phyloP scores from a whole-genome alignment of 2,329 filamentous ascomycete genomes.

The Fusarium tjaetaba region DNA sequence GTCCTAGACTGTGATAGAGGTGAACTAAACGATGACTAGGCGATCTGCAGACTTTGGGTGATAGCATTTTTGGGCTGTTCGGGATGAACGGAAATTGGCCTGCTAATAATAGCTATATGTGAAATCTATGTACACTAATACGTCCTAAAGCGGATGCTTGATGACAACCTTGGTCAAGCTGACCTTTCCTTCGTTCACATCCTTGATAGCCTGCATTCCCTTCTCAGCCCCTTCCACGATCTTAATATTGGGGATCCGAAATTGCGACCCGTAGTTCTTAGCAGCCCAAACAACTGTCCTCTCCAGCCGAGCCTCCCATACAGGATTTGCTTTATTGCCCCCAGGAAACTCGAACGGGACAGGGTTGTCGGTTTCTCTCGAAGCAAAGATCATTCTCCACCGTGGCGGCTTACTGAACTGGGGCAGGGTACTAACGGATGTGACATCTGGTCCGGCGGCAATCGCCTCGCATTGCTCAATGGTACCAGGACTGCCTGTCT shows the following conservation, averaged over 20 bases:
- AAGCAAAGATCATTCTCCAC: not conserved
- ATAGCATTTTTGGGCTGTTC: not conserved
- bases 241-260: not conserved
- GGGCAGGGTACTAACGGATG: not conserved
- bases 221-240: not conserved
- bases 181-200: not conserved
- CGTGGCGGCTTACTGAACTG: not conserved
- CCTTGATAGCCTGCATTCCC: not conserved
- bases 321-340: not conserved
- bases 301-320: not conserved
- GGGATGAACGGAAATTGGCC: not conserved
- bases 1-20: accelerated
- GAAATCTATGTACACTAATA: not conserved
- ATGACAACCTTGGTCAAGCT: not conserved
- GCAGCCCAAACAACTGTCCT: not conserved
- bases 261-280: not conserved
- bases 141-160: not conserved
- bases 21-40: not conserved
- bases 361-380: not conserved
- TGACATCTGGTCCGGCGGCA: not conserved
- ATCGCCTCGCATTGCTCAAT: not conserved
- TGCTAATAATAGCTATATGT: not conserved
- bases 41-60: not conserved
- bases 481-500: not conserved
- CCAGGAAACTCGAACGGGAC: not conserved